Percentiles rank a stretch among this genome's conserved stretches.
These are phyloP conservation scores for Phytophthora cryptogea DNA, from an alignment of 352 stramenopile species.

Conservation along the genomic window DNA sequence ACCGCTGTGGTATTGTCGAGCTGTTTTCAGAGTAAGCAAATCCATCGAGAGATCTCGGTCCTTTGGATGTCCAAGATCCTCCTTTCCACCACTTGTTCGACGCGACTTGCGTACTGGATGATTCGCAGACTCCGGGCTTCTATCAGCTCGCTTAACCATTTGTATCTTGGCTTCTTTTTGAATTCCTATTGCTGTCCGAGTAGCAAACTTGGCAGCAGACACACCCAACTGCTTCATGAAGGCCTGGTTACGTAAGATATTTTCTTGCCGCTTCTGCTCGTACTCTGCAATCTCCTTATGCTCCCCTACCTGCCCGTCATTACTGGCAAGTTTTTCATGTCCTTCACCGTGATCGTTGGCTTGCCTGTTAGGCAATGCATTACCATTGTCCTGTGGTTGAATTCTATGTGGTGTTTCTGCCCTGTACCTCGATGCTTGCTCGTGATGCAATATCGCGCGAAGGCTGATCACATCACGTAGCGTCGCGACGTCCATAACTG, in stretches of 20 bases:
- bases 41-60: not conserved
- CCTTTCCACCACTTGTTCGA: slow-evolving; percentile 28
- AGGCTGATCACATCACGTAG: too few species aligned
- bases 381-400: too few species aligned
- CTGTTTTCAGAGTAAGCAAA: not conserved
- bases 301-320: not conserved
- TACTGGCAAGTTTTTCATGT: too few species aligned
- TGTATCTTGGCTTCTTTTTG: slow-evolving; percentile 21
- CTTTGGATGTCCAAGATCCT: not conserved
- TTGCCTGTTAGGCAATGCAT: not conserved
- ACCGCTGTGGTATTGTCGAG: not conserved
- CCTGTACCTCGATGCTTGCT: too few species aligned
- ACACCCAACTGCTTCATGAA: slow-evolving; percentile 73
- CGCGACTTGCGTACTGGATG: slow-evolving; percentile 51
- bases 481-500: too few species aligned
- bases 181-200: slow-evolving; percentile 38
- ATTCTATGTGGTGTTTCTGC: too few species aligned
- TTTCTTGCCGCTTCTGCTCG: slow-evolving; percentile 66
- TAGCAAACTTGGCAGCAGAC: slow-evolving; percentile 57
- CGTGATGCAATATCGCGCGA: too few species aligned
- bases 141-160: slow-evolving; percentile 5
- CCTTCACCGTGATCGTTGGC: not conserved
- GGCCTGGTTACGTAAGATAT: slow-evolving; percentile 73
- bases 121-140: slow-evolving; percentile 1
- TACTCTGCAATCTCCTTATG: slow-evolving; percentile 45